A percentile compares a stretch with the other conserved stretches of the same genome.
Evolutionary conservation across 1,284 basidiomycete genomes (phyloP).

Genomic region (Fomitiporia mediterranea): DNA sequence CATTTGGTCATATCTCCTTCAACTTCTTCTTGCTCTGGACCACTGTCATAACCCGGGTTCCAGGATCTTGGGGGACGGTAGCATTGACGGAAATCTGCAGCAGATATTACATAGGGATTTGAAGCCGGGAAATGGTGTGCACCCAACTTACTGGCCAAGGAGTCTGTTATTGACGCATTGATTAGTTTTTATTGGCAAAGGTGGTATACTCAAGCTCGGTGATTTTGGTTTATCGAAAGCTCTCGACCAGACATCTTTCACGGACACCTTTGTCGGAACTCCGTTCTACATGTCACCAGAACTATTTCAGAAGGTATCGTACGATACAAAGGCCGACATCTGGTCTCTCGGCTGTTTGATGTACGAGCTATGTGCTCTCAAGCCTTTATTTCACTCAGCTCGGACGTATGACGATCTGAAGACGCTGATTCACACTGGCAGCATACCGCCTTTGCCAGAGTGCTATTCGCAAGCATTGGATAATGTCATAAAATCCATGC

Average conservation of each 20-base stretch:
- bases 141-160: neutral
- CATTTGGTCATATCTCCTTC: conserved; percentile 93
- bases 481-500: conserved; percentile 80
- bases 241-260: conserved; percentile 81
- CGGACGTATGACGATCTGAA: conserved; percentile 83
- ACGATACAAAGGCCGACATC: conserved; percentile 97
- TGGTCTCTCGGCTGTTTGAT: conserved; percentile 97
- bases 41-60: conserved; percentile 82
- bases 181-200: conserved; percentile 79
- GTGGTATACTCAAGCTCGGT: conserved; percentile 83
- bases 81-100: conserved; percentile 45
- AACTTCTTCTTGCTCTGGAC: conserved; percentile 86
- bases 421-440: conserved; percentile 77
- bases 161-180: conserved; percentile 8
- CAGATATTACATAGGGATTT: conserved; percentile 93
- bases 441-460: conserved; percentile 81
- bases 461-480: conserved; percentile 73
- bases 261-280: conserved; percentile 97
- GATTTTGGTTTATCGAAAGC: conserved; percentile 97
- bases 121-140: conserved; percentile 92
- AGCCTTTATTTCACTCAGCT: conserved; percentile 88
- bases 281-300: conserved; percentile 99
- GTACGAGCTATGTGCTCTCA: conserved; percentile 90
- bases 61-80: conserved; percentile 37
- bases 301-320: conserved; percentile 91